Evolutionary conservation across 2,329 filamentous ascomycete species (phyloP), one percentile per base, ranked within the genome.

Genomic region (Stagonosporopsis tanaceti): DNA sequence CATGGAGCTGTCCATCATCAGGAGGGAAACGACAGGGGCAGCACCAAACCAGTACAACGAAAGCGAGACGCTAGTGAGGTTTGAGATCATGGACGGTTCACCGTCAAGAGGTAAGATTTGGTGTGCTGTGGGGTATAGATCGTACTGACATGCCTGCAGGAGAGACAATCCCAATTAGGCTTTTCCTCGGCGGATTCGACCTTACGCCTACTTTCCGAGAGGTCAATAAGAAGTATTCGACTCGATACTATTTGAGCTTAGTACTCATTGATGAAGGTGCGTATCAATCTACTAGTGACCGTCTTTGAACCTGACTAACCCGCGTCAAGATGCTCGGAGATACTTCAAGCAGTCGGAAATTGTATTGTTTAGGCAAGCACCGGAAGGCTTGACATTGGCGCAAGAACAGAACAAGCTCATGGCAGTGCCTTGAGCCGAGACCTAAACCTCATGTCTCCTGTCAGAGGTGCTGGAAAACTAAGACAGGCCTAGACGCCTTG

Each of bases 1-100:
- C 79, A 99, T 99, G 95, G 95, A 99, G 81, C 81, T 99, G 62
- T 97, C 92, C 66, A 99, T 99, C 71, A 99, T 99, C 76, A 87
- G 96, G 66, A 85, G 96, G 68, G 95, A 99, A 80, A 99, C 95
- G 2, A 99, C 95, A 0, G 95, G 96, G 53, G 92, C 93, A 5
- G 92, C 95, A 22, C 95, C 95, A 6, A 99, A 99, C 76, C 96
- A 99, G 79, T 99, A 99, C 81, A 99, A 99, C 76, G 96, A 99
- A 82, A 98, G 93, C 79, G 95, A 99, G 80, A 99, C 95, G 2
- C 81, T 99, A 68, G 95, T 99, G 55, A 88, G 96, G 64, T 99
- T 99, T 70, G 95, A 99, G 89, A 99, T 99, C 74, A 99, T 99
- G 95, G 95, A 99, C 76, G 95, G 95, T 59, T 98, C 94, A n/a